Percentiles rank a stretch among this genome's conserved stretches.
Conservation (phyloP, 768 basidiomycete species). For the Holtermanniella nyarrowii region DNA sequence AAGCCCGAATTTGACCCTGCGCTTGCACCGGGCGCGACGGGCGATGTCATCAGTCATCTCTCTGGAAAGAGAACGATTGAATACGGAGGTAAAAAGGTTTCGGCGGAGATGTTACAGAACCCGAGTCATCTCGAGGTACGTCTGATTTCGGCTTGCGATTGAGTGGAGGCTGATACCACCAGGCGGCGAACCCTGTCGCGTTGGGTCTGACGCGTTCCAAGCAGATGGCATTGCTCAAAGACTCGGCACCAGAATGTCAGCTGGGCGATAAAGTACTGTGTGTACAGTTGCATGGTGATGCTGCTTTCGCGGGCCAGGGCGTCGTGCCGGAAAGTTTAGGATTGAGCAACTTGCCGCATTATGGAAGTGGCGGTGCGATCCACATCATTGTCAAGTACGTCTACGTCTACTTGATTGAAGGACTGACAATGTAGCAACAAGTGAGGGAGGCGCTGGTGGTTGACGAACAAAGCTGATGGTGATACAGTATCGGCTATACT, state of each 20-base stretch:
- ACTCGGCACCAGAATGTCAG: slow-evolving; percentile 45
- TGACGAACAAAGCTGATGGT: slow-evolving; percentile 1
- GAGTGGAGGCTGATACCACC: slow-evolving; percentile 41
- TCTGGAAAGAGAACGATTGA: slow-evolving; percentile 57
- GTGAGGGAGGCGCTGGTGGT: slow-evolving; percentile 6
- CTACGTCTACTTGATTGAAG: slow-evolving; percentile 13
- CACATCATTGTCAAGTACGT: slow-evolving; percentile 83
- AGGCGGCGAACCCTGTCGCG: slow-evolving; percentile 80
- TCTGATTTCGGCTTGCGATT: not conserved
- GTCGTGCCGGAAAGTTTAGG: slow-evolving; percentile 80
- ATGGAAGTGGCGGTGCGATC: slow-evolving; percentile 78
- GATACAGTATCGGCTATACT: slow-evolving; percentile 72
- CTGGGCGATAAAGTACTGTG: slow-evolving; percentile 69
- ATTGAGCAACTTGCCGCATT: slow-evolving; percentile 80
- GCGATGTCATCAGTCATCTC: slow-evolving; percentile 82
- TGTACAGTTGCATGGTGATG: slow-evolving; percentile 84
- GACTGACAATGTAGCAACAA: slow-evolving; percentile 34
- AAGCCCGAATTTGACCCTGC: slow-evolving; percentile 20
- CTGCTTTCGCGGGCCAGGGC: slow-evolving; percentile 82
- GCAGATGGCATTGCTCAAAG: slow-evolving; percentile 67
- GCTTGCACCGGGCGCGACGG: slow-evolving; percentile 48
- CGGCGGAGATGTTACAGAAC: slow-evolving; percentile 60
- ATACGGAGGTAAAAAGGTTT: slow-evolving; percentile 48
- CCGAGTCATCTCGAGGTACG: slow-evolving; percentile 38
- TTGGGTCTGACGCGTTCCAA: slow-evolving; percentile 84